Evolutionary conservation across 2,329 filamentous ascomycete species (phyloP).

Genomic region (Chrysoporthe deuterocubensis): DNA sequence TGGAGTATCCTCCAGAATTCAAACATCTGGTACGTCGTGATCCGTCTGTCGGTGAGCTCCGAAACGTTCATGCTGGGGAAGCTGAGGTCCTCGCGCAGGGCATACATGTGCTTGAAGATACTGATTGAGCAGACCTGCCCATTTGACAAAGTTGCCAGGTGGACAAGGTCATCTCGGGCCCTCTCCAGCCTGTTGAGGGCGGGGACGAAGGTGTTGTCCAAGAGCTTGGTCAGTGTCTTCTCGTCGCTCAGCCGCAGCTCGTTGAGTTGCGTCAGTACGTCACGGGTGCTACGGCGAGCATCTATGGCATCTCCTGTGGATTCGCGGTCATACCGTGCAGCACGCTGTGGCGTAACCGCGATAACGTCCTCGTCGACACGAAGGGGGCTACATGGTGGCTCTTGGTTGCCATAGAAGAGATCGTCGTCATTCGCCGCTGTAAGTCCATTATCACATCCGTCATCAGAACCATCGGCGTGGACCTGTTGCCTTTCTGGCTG

Average conservation of each 20-base stretch:
- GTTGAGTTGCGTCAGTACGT: constrained; percentile 11
- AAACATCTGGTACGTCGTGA: constrained; percentile 10
- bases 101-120: constrained; percentile 8
- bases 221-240: background rate
- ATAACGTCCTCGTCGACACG: background rate
- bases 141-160: background rate
- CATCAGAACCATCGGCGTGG: background rate
- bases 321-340: background rate
- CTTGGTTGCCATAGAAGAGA: background rate
- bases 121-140: constrained; percentile 7
- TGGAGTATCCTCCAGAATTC: background rate
- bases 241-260: background rate
- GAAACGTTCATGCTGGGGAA: constrained; percentile 1
- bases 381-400: background rate
- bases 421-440: background rate
- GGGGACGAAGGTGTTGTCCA: constrained; percentile 1
- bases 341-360: background rate
- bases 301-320: background rate
- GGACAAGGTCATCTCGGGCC: background rate
- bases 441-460: background rate
- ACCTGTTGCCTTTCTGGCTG: background rate
- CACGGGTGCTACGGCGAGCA: background rate
- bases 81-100: constrained; percentile 6
- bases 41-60: background rate
- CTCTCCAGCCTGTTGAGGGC: constrained; percentile 5